Percentiles rank a stretch among this genome's conserved stretches.
These are phyloP conservation scores for Colletotrichum plurivorum DNA, from an alignment of 2,329 filamentous ascomycete genomes.

Conservation along the genomic window DNA sequence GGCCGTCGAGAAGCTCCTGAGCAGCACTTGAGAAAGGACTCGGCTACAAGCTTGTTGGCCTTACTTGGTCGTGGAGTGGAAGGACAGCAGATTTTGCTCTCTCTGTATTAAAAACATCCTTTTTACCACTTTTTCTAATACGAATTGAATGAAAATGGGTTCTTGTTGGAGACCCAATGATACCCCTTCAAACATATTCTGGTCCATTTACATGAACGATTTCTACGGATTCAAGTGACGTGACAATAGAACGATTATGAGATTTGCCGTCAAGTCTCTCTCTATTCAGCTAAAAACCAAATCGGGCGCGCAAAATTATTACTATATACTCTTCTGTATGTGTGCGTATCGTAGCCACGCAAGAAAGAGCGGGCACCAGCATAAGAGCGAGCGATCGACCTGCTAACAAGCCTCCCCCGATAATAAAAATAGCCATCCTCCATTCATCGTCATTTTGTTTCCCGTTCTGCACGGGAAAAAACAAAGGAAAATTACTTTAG, in stretches of 20 bases:
- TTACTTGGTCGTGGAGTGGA: slow-evolving; percentile 35
- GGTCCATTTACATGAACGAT: not conserved
- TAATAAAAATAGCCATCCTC: slow-evolving; percentile 7
- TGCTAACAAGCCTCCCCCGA: slow-evolving; percentile 1
- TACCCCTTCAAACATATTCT: not conserved
- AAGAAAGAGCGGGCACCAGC: slow-evolving; percentile 9
- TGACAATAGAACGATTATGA: not conserved
- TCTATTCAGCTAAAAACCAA: slow-evolving; percentile 25
- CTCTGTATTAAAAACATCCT: not conserved
- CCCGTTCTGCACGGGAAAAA: slow-evolving; percentile 27
- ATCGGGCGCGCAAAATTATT: slow-evolving; percentile 39
- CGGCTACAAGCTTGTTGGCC: not conserved
- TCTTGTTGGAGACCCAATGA: slow-evolving; percentile 13
- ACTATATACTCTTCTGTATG: slow-evolving; percentile 40
- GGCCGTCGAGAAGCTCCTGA: slow-evolving; percentile 77
- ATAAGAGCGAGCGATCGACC: slow-evolving; percentile 14
- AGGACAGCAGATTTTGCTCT: slow-evolving; percentile 26
- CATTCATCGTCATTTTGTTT: slow-evolving; percentile 30
- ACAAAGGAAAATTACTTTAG: slow-evolving; percentile 34
- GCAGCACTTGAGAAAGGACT: slow-evolving; percentile 55
- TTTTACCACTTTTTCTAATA: slow-evolving; percentile 8
- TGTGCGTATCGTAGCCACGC: slow-evolving; percentile 29
- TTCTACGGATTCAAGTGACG: not conserved
- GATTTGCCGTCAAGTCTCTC: slow-evolving; percentile 3
- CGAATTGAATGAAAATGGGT: slow-evolving; percentile 18